Percentiles rank a stretch among this genome's conserved stretches.
These are phyloP conservation scores for Helichrysum umbraculigerum DNA, from an alignment of 129 eudicot genomes.

Conservation along the genomic window DNA sequence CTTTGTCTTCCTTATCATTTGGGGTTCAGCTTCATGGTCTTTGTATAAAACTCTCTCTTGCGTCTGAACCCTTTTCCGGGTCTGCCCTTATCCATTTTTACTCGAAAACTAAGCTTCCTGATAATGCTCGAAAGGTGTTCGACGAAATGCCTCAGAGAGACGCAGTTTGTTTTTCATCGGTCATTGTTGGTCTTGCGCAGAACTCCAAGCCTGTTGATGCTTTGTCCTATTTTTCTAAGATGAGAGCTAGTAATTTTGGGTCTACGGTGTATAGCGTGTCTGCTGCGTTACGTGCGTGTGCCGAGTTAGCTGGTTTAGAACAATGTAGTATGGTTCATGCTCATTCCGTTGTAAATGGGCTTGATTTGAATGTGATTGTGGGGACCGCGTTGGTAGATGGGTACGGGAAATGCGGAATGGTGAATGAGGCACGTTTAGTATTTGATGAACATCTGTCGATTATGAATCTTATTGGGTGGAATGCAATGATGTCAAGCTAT, in stretches of 20 bases:
- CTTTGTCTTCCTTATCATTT: constrained; percentile 34
- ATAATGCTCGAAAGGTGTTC: constrained; percentile 60
- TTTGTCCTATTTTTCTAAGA: constrained; percentile 49
- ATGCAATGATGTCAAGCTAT: constrained; percentile 76
- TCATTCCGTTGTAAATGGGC: constrained; percentile 56
- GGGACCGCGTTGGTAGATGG: constrained; percentile 72
- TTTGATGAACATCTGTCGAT: constrained; percentile 43
- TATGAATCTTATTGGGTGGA: constrained; percentile 69
- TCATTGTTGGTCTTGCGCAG: constrained; percentile 68
- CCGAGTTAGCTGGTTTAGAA: constrained; percentile 63
- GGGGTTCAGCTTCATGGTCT: constrained; percentile 64
- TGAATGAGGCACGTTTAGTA: constrained; percentile 55
- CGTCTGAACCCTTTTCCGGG: constrained; percentile 47
- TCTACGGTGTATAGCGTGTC: constrained; percentile 69
- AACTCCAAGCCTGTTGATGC: constrained; percentile 65
- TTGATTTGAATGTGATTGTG: constrained; percentile 49
- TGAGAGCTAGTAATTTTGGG: constrained; percentile 49
- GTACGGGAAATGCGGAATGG: constrained; percentile 85
- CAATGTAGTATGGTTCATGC: constrained; percentile 74
- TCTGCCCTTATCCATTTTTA: constrained; percentile 65
- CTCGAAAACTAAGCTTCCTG: constrained; percentile 35
- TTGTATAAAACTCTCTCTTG: constrained; percentile 43
- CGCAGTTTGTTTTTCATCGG: constrained; percentile 64
- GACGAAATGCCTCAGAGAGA: constrained; percentile 65
- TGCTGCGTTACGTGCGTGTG: constrained; percentile 59